These are phyloP conservation scores for Avicennia marina DNA, from an alignment of 257 asterid species.

Conservation along the genomic window DNA sequence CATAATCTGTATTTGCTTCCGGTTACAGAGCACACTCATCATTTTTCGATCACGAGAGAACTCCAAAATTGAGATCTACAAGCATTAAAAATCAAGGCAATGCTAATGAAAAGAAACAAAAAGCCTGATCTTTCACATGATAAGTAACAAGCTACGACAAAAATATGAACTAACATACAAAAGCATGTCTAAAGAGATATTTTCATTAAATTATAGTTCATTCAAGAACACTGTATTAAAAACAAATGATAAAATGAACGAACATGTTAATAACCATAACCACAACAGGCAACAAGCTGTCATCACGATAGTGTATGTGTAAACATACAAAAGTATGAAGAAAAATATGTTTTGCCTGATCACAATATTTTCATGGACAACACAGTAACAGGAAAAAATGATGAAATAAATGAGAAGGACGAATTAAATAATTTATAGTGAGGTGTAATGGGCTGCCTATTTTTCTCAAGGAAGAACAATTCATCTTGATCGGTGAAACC, in stretches of 20 bases:
- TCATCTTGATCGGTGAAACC: too few relatives aligned
- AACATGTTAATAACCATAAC: background rate
- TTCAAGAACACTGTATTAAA: background rate
- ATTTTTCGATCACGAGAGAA: slow-evolving; percentile 98
- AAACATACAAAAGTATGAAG: too few relatives aligned
- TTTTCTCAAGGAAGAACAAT: too few relatives aligned
- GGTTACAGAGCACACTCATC: slow-evolving; percentile 99
- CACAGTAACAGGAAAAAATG: too few relatives aligned
- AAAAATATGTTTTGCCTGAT: too few relatives aligned
- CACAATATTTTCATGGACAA: too few relatives aligned
- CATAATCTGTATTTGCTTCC: slow-evolving; percentile 88
- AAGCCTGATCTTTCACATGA: slow-evolving; percentile 6
- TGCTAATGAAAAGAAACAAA: slow-evolving; percentile 2
- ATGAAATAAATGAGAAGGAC: too few relatives aligned
- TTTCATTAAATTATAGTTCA: background rate
- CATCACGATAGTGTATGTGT: too few relatives aligned
- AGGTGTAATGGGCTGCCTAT: too few relatives aligned
- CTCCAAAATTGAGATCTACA: slow-evolving; percentile 84
- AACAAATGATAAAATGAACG: slow-evolving; percentile 5
- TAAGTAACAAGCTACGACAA: background rate
- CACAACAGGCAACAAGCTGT: too few relatives aligned
- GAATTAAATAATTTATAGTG: too few relatives aligned
- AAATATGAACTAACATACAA: background rate
- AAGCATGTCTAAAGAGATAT: background rate
- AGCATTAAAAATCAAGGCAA: slow-evolving; percentile 20